Evolutionary conservation across 1,139 yeast genomes (phyloP).

Genomic region (Pichia sp.): DNA sequence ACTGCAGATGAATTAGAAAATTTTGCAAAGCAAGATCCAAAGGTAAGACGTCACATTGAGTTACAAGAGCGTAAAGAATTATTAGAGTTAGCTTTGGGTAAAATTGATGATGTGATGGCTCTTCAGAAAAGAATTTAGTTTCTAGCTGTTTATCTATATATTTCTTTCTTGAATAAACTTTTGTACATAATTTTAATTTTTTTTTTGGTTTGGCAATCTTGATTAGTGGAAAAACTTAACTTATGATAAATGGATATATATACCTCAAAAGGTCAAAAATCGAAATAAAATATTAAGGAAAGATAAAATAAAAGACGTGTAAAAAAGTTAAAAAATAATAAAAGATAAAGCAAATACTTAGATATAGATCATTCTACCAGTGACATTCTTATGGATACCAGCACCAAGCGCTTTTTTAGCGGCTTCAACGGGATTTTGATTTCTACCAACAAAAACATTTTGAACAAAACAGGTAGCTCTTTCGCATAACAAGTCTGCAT

Average conservation of each 20-base stretch:
- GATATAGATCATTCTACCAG: slow-evolving; percentile 23
- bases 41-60: slow-evolving; percentile 82
- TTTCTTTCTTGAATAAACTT: background rate
- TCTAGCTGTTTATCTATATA: background rate
- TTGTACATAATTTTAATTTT: background rate
- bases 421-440: slow-evolving; percentile 16
- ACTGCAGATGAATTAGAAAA: slow-evolving; percentile 72
- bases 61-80: slow-evolving; percentile 88
- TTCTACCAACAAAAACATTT: slow-evolving; percentile 8
- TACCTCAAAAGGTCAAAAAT: background rate
- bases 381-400: slow-evolving; percentile 24
- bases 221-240: too few species aligned
- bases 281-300: background rate
- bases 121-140: slow-evolving; percentile 41
- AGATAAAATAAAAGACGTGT: background rate
- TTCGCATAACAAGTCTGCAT: slow-evolving; percentile 28
- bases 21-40: slow-evolving; percentile 94
- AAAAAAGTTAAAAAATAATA: background rate
- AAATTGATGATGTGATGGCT: slow-evolving; percentile 84
- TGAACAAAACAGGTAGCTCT: slow-evolving; percentile 27
- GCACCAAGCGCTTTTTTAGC: slow-evolving; percentile 18
- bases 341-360: slow-evolving; percentile 1
- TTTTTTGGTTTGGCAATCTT: too few species aligned
- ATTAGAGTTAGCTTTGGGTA: slow-evolving; percentile 73
- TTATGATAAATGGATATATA: background rate